Evolutionary conservation across 208 protist species (phyloP).

Genomic region (Perkinsela sp.): DNA sequence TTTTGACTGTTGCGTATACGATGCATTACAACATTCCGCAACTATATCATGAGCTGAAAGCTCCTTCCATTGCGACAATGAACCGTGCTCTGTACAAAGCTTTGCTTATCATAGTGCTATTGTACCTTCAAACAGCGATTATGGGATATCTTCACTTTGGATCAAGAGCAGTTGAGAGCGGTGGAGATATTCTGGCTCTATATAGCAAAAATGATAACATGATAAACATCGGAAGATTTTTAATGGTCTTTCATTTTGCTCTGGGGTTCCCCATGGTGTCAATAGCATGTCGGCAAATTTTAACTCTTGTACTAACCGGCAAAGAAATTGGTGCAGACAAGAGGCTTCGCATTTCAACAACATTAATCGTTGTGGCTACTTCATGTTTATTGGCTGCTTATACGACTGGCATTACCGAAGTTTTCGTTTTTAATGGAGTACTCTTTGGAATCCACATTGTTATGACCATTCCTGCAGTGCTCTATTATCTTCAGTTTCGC

Average conservation of each 20-base stretch:
- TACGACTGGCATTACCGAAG: conserved; percentile 3
- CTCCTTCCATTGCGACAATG: conserved; percentile 16
- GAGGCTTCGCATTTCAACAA: neutral
- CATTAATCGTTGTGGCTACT: conserved; percentile 2
- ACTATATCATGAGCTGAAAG: conserved; percentile 32
- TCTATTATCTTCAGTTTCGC: neutral
- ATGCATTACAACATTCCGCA: conserved; percentile 37
- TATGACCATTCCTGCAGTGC: conserved; percentile 4
- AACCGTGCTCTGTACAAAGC: conserved; percentile 19
- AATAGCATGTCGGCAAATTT: conserved; percentile 7
- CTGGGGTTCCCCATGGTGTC: conserved; percentile 44
- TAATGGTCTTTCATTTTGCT: conserved; percentile 41
- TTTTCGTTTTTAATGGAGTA: conserved; percentile 5
- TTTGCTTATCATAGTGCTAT: conserved; percentile 24
- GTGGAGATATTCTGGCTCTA: conserved; percentile 30
- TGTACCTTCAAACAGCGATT: conserved; percentile 17
- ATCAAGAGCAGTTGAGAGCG: conserved; percentile 10
- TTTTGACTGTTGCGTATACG: conserved; percentile 7
- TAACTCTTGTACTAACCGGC: conserved; percentile 4
- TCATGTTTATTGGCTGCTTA: conserved; percentile 3
- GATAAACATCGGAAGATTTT: conserved; percentile 29
- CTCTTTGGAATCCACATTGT: conserved; percentile 6
- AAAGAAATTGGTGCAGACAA: neutral
- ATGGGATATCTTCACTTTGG: conserved; percentile 41
- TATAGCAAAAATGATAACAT: conserved; percentile 17